Base-by-base conservation (phyloP, 2,329 filamentous ascomycete species). In the Apiospora aurea region DNA sequence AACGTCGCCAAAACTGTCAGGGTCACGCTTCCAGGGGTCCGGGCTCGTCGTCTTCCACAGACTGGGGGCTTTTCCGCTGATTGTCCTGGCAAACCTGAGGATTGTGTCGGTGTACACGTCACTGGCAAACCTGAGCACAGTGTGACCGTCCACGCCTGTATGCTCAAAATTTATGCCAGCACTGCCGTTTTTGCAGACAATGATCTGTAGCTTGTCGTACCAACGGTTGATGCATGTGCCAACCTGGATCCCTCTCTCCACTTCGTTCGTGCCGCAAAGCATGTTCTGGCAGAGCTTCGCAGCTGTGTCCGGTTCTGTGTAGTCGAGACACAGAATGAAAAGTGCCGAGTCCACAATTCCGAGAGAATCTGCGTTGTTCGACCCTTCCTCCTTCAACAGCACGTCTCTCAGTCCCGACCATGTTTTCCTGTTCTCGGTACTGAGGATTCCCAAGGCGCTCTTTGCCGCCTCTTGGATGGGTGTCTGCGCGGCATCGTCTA, bases 141-240 rank as follows among this genome's bases (percentile, higher is more conserved):
- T 99, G 80, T 99, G 96, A 0, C 96, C 96, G 78, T 99, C 96
- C 6, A 99, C 96, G 75, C 96, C 96, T 0, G 96, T 99, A 79
- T 99, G 96, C 82, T 99, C 96, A 78, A 99, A 98, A 84, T 99
- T 99, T 89, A 99, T 98, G 7, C 96, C 96, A 0, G 96, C 96
- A 79, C 94, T 97, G 72, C 96, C 96, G 82, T 98, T 99, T 85
- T 97, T 97, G 87, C 96, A 98, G 69, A 99, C 96, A 71, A 99
- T 98, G 74, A 99, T 98, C 80, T 99, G 96, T 67, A 99, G 87
- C 85, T 99, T 99, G 84, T 99, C 96, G 79, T 99, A 99, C 96
- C 96, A 99, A 74, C 96, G 89, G 82, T 99, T 99, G 18, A 96
- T 98, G 83, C 96, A 99, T 1, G 96, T 98, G 43, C 96, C 96